Percentiles rank a stretch among this genome's conserved stretches.
Evolutionary conservation across 257 asterid species (phyloP).

Genomic region (Forsythia viridissima): DNA sequence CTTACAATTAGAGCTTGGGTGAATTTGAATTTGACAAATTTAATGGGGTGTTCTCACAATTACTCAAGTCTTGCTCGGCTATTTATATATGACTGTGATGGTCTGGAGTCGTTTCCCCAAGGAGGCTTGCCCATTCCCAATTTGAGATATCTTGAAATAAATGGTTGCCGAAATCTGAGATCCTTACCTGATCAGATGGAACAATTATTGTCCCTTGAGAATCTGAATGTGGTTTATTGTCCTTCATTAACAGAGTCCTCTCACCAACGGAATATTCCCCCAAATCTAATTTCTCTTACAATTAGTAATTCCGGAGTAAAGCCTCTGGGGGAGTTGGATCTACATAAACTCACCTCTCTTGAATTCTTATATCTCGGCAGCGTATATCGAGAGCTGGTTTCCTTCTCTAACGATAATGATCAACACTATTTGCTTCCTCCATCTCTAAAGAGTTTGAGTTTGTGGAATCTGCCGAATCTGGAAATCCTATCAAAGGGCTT

Average conservation of each 20-base stretch:
- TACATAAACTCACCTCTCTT: not conserved
- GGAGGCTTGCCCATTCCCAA: not conserved
- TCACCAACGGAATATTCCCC: conserved; percentile 19
- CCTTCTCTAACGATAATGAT: conserved; percentile 5
- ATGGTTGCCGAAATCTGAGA: too few relatives aligned
- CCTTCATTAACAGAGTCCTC: conserved; percentile 10
- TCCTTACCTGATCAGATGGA: too few relatives aligned
- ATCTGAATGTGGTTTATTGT: conserved; percentile 6
- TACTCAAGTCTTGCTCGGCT: not conserved
- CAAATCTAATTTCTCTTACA: conserved; percentile 12
- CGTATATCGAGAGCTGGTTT: conserved; percentile 15
- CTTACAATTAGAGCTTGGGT: not conserved
- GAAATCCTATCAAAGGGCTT: too few relatives aligned
- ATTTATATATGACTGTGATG: not conserved
- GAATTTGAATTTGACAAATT: conserved; percentile 3
- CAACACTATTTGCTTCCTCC: not conserved
- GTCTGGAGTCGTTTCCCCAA: conserved; percentile 12
- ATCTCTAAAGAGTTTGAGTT: too few relatives aligned
- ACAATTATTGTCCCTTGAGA: too few relatives aligned
- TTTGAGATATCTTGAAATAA: too few relatives aligned
- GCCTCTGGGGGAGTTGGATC: conserved; percentile 29
- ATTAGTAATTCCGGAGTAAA: conserved; percentile 3
- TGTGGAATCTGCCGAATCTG: too few relatives aligned
- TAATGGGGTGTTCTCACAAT: not conserved
- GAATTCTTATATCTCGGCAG: not conserved